Percentiles rank a stretch among this genome's conserved stretches.
phyloP scores from a whole-genome alignment of 1,139 yeast species.

The Pichia terricola region DNA sequence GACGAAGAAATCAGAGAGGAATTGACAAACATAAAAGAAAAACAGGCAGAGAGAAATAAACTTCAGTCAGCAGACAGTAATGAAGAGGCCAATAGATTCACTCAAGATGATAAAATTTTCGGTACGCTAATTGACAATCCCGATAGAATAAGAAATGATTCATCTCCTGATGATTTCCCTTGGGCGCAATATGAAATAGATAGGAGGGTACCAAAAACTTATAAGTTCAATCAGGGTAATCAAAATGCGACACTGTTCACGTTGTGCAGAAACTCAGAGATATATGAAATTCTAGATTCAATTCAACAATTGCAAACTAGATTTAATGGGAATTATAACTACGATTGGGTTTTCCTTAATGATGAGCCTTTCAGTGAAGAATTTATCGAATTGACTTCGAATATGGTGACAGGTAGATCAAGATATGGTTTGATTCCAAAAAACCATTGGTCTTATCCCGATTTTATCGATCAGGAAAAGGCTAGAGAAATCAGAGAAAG shows the following conservation, averaged over 20 bases:
- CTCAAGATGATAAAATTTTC: constrained; percentile 11
- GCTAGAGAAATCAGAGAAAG: constrained; percentile 44
- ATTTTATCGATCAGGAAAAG: constrained; percentile 46
- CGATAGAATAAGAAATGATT: constrained; percentile 13
- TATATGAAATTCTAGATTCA: constrained; percentile 36
- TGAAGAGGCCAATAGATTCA: neutral
- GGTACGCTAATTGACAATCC: constrained; percentile 19
- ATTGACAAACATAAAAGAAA: constrained; percentile 4
- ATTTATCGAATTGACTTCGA: constrained; percentile 34
- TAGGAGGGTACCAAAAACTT: constrained; percentile 4
- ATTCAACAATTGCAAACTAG: constrained; percentile 43
- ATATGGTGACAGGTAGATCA: constrained; percentile 47
- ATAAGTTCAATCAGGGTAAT: constrained; percentile 2
- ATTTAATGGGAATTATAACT: constrained; percentile 41
- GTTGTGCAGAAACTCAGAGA: constrained; percentile 44
- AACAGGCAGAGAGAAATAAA: constrained; percentile 3
- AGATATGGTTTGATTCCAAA: constrained; percentile 54
- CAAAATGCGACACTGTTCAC: constrained; percentile 46
- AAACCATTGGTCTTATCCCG: constrained; percentile 70
- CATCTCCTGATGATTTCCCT: constrained; percentile 15
- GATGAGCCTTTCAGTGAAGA: constrained; percentile 42
- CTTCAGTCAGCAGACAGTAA: neutral
- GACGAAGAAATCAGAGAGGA: constrained; percentile 15
- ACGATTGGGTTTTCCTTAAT: constrained; percentile 55
- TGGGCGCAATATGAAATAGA: constrained; percentile 14